phyloP scores from a whole-genome alignment of 2,329 filamentous ascomycete genomes.

The Fusarium transvaalense region DNA sequence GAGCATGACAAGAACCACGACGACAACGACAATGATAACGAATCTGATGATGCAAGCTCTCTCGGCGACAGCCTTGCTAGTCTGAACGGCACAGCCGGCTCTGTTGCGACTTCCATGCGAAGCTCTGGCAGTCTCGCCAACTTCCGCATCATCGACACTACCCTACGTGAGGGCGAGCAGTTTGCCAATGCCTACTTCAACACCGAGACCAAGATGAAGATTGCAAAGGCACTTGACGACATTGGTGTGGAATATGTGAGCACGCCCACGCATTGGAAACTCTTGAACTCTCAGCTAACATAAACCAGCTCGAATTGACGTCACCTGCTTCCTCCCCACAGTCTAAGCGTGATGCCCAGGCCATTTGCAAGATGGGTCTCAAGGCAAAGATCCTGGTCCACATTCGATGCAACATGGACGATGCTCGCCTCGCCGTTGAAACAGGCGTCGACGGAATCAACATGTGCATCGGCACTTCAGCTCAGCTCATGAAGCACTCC shows the following conservation, averaged over 20 bases:
- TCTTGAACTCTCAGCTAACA: background rate
- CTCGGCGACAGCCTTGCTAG: slow-evolving; percentile 19
- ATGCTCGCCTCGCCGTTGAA: slow-evolving; percentile 81
- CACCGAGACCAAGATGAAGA: slow-evolving; percentile 60
- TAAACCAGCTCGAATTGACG: slow-evolving; percentile 74
- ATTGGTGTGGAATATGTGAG: slow-evolving; percentile 65
- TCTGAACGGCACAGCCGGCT: slow-evolving; percentile 18
- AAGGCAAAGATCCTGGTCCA: slow-evolving; percentile 66
- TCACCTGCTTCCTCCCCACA: slow-evolving; percentile 88
- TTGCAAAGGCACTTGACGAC: slow-evolving; percentile 52
- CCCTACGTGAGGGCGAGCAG: slow-evolving; percentile 47
- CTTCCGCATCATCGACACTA: slow-evolving; percentile 46
- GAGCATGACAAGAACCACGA: background rate
- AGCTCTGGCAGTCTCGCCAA: slow-evolving; percentile 34
- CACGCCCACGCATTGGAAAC: too few species aligned
- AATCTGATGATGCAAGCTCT: slow-evolving; percentile 23
- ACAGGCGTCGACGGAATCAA: slow-evolving; percentile 75
- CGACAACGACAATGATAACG: slow-evolving; percentile 8
- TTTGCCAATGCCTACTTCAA: slow-evolving; percentile 82
- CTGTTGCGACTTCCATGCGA: slow-evolving; percentile 28
- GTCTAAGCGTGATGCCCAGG: slow-evolving; percentile 86
- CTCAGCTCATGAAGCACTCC: slow-evolving; percentile 84
- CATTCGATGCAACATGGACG: slow-evolving; percentile 52
- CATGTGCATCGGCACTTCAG: slow-evolving; percentile 87
- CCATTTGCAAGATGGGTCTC: slow-evolving; percentile 93